Evolutionary conservation across 768 basidiomycete species (phyloP), one percentile per base, ranked within the genome.

Genomic region (Phanerochaete sordida): DNA sequence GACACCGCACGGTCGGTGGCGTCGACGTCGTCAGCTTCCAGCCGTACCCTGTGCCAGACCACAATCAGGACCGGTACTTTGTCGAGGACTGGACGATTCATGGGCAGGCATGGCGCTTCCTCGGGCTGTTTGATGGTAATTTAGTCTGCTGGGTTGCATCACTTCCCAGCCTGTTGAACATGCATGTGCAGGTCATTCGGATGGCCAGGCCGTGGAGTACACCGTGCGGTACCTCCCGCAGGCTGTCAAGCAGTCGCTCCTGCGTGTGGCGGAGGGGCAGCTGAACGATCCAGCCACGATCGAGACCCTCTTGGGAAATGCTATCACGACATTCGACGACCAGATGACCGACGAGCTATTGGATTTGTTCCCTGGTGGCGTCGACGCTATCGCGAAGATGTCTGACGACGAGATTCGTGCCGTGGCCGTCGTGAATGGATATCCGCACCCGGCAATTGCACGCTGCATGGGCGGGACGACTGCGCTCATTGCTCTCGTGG

Each of bases 361-460:
- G 23, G 67, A 72, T 37, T 67, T 84, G 49, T 76, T 83, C 46
- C 80, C 83, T 24, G 85, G 84, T 4, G 87, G 85, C n/a, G 74
- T 85, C 27, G 75, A 77, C 31, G 69, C 78, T n/a, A 79, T 85
- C 70, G 64, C 60, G 50, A 35, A 35, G 30, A 65, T 70, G 68
- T 77, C 84, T 2, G 84, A 87, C 66, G 74, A 79, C 24, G 72
- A 86, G 60, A 86, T 90, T 48, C 77, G 80, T 45, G 65, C 73
- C 13, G 78, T 85, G 12, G 61, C 26, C n/a, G 78, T 81, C 62
- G 79, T 79, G 1, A 62, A 65, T 21, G 73, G 75, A 15, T 57
- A 57, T 12, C 77, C 78, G 51, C 69, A 74, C 19, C 64, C 66
- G 4, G 73, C 72, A 27, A 70, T 83, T 6, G 62, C 74, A 26